These are phyloP conservation scores for Aspergillus ruber DNA, from an alignment of 2,329 filamentous ascomycete species.

Conservation along the genomic window DNA sequence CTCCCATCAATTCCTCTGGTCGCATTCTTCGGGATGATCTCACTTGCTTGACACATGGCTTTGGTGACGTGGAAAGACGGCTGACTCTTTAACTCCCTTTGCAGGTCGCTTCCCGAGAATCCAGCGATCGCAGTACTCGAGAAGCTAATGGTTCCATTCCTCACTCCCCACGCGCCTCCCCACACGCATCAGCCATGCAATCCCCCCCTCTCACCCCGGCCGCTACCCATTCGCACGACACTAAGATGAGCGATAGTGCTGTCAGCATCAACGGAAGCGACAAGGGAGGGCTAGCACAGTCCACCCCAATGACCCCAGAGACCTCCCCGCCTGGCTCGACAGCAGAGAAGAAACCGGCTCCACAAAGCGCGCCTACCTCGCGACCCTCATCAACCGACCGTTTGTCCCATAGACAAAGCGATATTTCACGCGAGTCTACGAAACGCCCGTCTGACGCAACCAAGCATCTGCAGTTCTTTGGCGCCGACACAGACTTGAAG, in stretches of 20 bases:
- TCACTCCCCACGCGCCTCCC: conserved; percentile 62
- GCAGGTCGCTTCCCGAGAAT: conserved; percentile 46
- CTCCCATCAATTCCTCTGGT: not conserved
- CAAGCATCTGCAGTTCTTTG: conserved; percentile 50
- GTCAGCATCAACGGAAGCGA: conserved; percentile 25
- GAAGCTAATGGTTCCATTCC: conserved; percentile 57
- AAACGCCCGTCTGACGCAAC: conserved; percentile 42
- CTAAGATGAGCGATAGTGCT: conserved; percentile 27
- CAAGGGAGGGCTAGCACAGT: conserved; percentile 25
- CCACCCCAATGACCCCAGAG: conserved; percentile 46
- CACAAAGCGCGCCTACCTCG: conserved; percentile 32
- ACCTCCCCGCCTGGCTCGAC: conserved; percentile 46
- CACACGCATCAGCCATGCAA: conserved; percentile 64
- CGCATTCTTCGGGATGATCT: not conserved
- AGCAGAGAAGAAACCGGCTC: conserved; percentile 23
- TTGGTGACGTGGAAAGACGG: not conserved
- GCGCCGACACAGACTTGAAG: conserved; percentile 48
- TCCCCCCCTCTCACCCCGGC: conserved; percentile 87
- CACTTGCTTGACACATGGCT: not conserved
- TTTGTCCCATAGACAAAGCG: conserved; percentile 36
- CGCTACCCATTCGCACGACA: conserved; percentile 60
- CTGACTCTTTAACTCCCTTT: conserved; percentile 1
- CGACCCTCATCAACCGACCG: conserved; percentile 37
- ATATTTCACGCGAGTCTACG: conserved; percentile 37
- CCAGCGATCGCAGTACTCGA: conserved; percentile 54